These are phyloP conservation scores for Populus pruinosa DNA, from an alignment of 345 rosid species.

Conservation along the genomic window DNA sequence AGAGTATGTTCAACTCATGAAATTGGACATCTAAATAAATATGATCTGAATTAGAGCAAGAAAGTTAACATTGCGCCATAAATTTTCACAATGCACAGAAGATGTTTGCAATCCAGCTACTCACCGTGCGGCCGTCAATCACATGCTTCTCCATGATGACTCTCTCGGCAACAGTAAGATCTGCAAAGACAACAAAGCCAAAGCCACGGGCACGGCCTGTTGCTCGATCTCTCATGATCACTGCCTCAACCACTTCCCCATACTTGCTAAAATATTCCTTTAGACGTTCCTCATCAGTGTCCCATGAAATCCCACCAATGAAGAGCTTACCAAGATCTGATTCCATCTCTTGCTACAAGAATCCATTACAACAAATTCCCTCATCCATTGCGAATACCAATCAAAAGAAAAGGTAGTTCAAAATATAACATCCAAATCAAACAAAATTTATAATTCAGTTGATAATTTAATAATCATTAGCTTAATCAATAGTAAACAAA, in stretches of 20 bases:
- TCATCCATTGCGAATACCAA: slow-evolving; percentile 29
- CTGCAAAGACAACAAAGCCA: slow-evolving; percentile 84
- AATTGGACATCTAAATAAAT: not conserved
- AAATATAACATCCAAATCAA: slow-evolving; percentile 9
- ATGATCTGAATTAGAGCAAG: not conserved
- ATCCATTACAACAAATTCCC: slow-evolving; percentile 23
- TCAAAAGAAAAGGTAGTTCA: slow-evolving; percentile 9
- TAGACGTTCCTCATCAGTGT: slow-evolving; percentile 87
- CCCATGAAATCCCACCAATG: slow-evolving; percentile 99
- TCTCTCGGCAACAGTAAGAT: slow-evolving; percentile 88
- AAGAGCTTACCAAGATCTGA: slow-evolving; percentile 98
- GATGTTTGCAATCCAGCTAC: slow-evolving; percentile 28
- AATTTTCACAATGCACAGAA: slow-evolving; percentile 10
- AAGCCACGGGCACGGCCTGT: slow-evolving; percentile 98
- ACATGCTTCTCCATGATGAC: slow-evolving; percentile 91
- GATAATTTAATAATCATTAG: slow-evolving; percentile 14
- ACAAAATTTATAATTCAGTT: slow-evolving; percentile 18
- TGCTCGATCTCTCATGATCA: slow-evolving; percentile 95
- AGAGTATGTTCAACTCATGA: not conserved
- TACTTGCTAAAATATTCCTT: slow-evolving; percentile 77
- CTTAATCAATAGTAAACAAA: slow-evolving; percentile 15
- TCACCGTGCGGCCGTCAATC: slow-evolving; percentile 89
- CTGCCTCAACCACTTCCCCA: slow-evolving; percentile 89
- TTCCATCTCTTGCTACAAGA: slow-evolving; percentile 73
- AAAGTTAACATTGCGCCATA: not conserved